Percentiles rank a stretch among this genome's conserved stretches.
phyloP scores from a whole-genome alignment of 495 filamentous ascomycete genomes.

The Rhypophila decipiens region DNA sequence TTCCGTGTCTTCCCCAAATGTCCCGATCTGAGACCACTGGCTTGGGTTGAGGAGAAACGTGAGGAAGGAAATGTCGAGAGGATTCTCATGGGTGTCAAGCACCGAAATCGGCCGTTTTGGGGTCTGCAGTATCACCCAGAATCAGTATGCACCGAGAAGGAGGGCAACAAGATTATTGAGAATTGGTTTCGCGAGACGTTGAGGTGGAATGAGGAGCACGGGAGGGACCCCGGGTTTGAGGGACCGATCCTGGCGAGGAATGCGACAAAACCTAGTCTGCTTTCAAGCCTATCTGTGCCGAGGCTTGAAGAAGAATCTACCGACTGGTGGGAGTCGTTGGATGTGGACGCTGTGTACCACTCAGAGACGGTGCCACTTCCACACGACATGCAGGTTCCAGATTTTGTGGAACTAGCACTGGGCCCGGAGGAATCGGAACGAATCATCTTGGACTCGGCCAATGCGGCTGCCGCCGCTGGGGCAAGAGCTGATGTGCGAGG shows the following conservation, averaged over 20 bases:
- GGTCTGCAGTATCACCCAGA: slow-evolving; percentile 94
- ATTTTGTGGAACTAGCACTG: slow-evolving; percentile 45
- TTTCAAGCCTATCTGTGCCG: slow-evolving; percentile 9
- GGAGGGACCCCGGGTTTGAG: slow-evolving; percentile 19
- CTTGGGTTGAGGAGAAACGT: slow-evolving; percentile 56
- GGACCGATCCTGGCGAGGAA: slow-evolving; percentile 12
- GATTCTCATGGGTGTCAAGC: slow-evolving; percentile 73
- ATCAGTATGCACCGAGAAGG: slow-evolving; percentile 75
- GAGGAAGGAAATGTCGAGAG: slow-evolving; percentile 36
- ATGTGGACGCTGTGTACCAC: slow-evolving; percentile 18
- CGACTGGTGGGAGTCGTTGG: slow-evolving; percentile 23
- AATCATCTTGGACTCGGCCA: slow-evolving; percentile 52
- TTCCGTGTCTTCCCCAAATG: slow-evolving; percentile 20
- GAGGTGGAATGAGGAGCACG: slow-evolving; percentile 41
- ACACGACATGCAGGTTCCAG: slow-evolving; percentile 32
- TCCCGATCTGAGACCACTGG: slow-evolving; percentile 52
- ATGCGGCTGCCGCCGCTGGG: slow-evolving; percentile 27
- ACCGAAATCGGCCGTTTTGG: slow-evolving; percentile 72
- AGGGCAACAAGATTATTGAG: slow-evolving; percentile 57
- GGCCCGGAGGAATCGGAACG: slow-evolving; percentile 33
- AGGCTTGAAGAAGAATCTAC: not conserved
- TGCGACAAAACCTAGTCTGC: slow-evolving; percentile 21
- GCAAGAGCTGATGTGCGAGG: slow-evolving; percentile 46
- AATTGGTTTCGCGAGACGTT: slow-evolving; percentile 69
- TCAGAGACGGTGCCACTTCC: slow-evolving; percentile 27